A percentile compares a stretch with the other conserved stretches of the same genome.
These are phyloP conservation scores for Monosporascus sp. DNA, from an alignment of 2,329 filamentous ascomycete species.

Conservation along the genomic window DNA sequence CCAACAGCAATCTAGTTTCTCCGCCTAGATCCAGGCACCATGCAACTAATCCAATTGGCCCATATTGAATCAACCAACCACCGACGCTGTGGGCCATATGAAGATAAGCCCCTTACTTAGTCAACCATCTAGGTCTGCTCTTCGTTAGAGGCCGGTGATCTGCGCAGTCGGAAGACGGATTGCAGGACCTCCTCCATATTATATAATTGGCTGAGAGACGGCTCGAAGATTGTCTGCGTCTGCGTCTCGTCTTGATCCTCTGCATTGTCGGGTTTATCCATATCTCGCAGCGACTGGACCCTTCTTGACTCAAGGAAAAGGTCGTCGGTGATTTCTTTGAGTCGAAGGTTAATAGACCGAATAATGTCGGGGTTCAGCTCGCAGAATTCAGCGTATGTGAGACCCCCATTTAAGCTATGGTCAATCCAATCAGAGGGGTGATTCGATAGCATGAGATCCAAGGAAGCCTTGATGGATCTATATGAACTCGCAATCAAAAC, in stretches of 20 bases:
- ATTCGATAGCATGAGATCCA: constrained; percentile 17
- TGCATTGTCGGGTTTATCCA: constrained; percentile 8
- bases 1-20: too few species aligned
- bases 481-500: constrained; percentile 6
- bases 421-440: constrained; percentile 20
- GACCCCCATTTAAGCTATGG: constrained; percentile 7
- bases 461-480: constrained; percentile 9
- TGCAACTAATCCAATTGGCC: too few species aligned
- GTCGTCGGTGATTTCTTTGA: constrained; percentile 15
- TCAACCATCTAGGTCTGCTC: too few species aligned
- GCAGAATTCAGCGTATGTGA: constrained; percentile 18
- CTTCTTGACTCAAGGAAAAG: constrained; percentile 7
- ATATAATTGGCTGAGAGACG: constrained; percentile 3
- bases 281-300: neutral
- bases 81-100: too few species aligned
- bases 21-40: too few species aligned
- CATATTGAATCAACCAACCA: too few species aligned
- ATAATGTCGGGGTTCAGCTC: constrained; percentile 17
- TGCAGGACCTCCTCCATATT: constrained; percentile 6
- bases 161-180: constrained; percentile 5
- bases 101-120: too few species aligned
- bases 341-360: constrained; percentile 14
- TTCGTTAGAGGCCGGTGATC: neutral
- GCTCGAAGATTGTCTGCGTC: neutral
- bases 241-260: neutral